phyloP scores from a whole-genome alignment of 2,329 filamentous ascomycete species.

The Epichloe sp. region DNA sequence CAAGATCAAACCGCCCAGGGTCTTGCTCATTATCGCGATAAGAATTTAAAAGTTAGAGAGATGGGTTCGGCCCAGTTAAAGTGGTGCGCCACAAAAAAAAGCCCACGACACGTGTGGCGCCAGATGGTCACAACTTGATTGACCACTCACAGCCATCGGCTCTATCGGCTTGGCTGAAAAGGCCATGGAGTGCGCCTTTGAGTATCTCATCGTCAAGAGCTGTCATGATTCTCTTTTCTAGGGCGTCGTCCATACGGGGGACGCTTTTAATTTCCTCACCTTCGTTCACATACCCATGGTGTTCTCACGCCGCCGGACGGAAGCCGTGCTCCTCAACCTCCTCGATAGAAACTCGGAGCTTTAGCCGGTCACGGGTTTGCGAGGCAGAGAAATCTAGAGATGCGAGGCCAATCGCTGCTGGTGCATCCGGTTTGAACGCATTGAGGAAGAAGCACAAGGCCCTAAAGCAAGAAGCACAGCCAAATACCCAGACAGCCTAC shows the following conservation, averaged over 20 bases:
- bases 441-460: conserved; percentile 9
- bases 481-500: conserved; percentile 1
- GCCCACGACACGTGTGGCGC: too few species aligned
- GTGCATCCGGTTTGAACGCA: conserved; percentile 7
- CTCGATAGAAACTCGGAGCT: not conserved
- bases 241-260: not conserved
- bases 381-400: not conserved
- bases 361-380: not conserved
- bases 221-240: not conserved
- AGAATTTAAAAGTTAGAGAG: not conserved
- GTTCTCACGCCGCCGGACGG: not conserved
- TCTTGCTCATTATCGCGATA: conserved; percentile 1
- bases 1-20: not conserved
- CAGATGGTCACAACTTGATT: too few species aligned
- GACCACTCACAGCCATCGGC: too few species aligned
- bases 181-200: not conserved
- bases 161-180: too few species aligned
- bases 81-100: too few species aligned
- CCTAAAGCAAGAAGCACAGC: conserved; percentile 11
- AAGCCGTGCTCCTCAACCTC: not conserved
- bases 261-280: not conserved
- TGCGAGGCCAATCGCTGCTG: not conserved
- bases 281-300: not conserved
- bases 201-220: not conserved
- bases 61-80: too few species aligned